Percentiles rank a stretch among this genome's conserved stretches.
phyloP scores from a whole-genome alignment of 305 asterid genomes.

The Solanum hybrid region DNA sequence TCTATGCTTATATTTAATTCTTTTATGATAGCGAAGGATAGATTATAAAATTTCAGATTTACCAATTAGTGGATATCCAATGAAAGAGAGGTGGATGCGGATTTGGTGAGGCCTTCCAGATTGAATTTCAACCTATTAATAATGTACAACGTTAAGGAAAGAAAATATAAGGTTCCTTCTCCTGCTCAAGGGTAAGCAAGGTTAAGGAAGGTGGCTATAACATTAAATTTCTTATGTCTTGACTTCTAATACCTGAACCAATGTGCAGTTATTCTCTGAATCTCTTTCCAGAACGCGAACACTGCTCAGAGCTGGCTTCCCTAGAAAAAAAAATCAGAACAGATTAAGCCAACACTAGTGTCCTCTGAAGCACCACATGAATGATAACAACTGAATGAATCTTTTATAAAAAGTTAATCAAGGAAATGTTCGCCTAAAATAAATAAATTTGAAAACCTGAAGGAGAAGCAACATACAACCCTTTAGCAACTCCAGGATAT shows the following conservation, averaged over 20 bases:
- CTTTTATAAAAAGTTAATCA: background rate
- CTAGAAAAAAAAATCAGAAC: conserved; percentile 29
- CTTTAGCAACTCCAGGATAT: conserved; percentile 92
- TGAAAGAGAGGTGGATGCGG: conserved; percentile 86
- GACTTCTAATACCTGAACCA: conserved; percentile 60
- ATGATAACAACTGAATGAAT: background rate
- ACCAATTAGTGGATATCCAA: conserved; percentile 79
- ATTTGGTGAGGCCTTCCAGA: conserved; percentile 99
- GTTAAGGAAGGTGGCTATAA: background rate
- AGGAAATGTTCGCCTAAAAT: background rate
- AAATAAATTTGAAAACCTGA: conserved; percentile 44
- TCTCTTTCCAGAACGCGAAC: conserved; percentile 65
- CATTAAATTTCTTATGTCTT: background rate
- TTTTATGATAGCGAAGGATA: background rate
- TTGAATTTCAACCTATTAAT: conserved; percentile 68
- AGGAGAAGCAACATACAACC: conserved; percentile 86
- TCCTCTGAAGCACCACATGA: background rate
- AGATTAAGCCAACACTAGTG: background rate
- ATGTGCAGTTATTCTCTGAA: conserved; percentile 42
- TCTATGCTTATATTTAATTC: background rate
- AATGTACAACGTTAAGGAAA: background rate
- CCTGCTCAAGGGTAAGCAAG: background rate
- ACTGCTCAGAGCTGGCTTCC: conserved; percentile 87
- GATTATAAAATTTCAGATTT: background rate
- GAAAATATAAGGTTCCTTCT: background rate